Evolutionary conservation across 2,329 filamentous ascomycete species (phyloP), one percentile per base, ranked within the genome.

Genomic region (Leptosphaerulina australis): DNA sequence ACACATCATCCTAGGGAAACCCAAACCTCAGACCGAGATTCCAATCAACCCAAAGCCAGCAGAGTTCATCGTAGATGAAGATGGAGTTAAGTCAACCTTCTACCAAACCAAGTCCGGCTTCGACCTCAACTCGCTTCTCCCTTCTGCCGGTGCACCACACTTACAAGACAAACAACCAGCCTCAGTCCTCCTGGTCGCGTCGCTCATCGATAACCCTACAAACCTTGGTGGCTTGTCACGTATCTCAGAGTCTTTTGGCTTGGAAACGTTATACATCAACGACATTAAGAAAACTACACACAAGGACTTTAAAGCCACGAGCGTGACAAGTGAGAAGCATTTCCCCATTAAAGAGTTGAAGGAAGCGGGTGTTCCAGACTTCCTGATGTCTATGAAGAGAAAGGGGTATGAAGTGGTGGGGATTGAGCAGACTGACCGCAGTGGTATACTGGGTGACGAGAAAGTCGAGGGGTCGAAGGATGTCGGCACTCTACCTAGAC

Each of bases 101-200:
- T 73, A 81, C 24, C 80, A 81, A 66, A 82, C 79, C 5, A 82
- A 82, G 68, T 74, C 73, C n/a, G 77, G 76, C 62, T 76, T 78
- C 59, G 69, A 65, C 51, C 61, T 61, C 41, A 68, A 52, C 48
- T 72, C 56, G 17, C 65, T 67, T 20, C 55, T 67, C 35, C 60
- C 61, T 5, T 12, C 50, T 14, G 25, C 34, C 8, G 58, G 50
- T 30, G 59, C 56, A 39, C 66, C 60, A 14, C 55, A 51, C 46
- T 28, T 50, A 9, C 55, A 63, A 37, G 51, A 51, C 14, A 60
- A 53, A 28, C 64, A 61, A 7, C 63, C 63, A 20, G 66, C 66
- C 17, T 66, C 70, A 20, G 69, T 81, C 38, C 71, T 80, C 38
- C 69, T 82, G 39, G 62, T 81, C 28, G 79, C 78, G 21, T 81